Base-by-base conservation (phyloP, 768 basidiomycete genomes). In the Trametes cubensis region DNA sequence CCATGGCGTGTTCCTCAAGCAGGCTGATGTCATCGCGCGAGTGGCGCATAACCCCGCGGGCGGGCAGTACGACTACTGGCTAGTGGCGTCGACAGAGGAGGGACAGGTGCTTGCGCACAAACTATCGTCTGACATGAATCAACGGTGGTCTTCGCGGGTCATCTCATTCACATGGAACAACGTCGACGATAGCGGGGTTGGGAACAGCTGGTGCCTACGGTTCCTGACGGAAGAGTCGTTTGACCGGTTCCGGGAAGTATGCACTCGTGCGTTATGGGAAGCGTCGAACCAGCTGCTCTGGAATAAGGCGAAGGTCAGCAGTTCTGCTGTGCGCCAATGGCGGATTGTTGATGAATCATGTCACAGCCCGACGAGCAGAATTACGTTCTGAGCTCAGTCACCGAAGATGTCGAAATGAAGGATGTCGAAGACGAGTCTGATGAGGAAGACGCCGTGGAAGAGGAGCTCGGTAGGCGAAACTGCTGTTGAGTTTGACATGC, bases 141-240 rank as follows among this genome's bases (percentile, higher is more conserved):
- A 86, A 67, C 81, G 82, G 39, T 88, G 84, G 81, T 82, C 87
- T 6, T 73, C 74, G 34, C 83, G 81, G 60, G 81, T 85, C 71
- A 72, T 74, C 49, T 90, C 95, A 4, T 81, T 98, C 68, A 95
- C 95, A 30, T 98, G 97, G 92, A 96, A 95, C 66, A 81, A 93
- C 72, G 71, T 82, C 44, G 79, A 79, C 42, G 80, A 80, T n/a
- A 74, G 78, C 30, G 80, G 80, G 28, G 75, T 75, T 23, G 82
- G 85, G 64, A 84, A 80, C 67, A 91, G 93, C 57, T 98, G 95
- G 94, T 85, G 92, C 23, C 81, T 98, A 63, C 81, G 85, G 60
- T 95, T 97, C 69, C 65, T 70, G 3, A 73, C 76, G 17, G 66
- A 78, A 55, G 85, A 86, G 23, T 79, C 78, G 13, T 95, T 88